A percentile compares a stretch with the other conserved stretches of the same genome.
These are phyloP conservation scores for Curvularia lunata DNA, from an alignment of 2,329 filamentous ascomycete genomes.

Conservation along the genomic window DNA sequence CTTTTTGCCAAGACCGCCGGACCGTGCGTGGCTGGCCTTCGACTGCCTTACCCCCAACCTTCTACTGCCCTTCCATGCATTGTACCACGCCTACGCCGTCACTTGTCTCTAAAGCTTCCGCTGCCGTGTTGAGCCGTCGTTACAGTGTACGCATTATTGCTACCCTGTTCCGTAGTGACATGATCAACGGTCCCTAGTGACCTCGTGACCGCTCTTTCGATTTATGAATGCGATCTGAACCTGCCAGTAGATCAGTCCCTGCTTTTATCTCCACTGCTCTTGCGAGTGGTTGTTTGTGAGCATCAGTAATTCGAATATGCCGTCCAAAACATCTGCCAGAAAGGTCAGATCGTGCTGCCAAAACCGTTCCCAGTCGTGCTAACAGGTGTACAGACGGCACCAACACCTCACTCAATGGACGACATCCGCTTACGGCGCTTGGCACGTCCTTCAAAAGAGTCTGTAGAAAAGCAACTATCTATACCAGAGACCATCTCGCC, in stretches of 20 bases:
- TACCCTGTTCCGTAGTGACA: constrained; percentile 8
- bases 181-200: constrained; percentile 11
- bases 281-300: constrained; percentile 5
- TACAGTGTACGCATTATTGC: constrained; percentile 7
- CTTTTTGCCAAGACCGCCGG: constrained; percentile 16
- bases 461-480: constrained; percentile 45
- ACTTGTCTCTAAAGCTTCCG: constrained; percentile 6
- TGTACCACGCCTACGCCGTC: constrained; percentile 25
- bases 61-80: constrained; percentile 40
- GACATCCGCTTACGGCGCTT: constrained; percentile 36
- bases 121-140: constrained; percentile 23
- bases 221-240: constrained; percentile 5
- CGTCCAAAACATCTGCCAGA: constrained; percentile 43
- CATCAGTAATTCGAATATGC: constrained; percentile 30
- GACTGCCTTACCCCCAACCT: constrained; percentile 20
- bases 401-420: constrained; percentile 35
- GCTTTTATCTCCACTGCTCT: constrained; percentile 4
- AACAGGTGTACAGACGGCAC: constrained; percentile 35
- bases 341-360: constrained; percentile 37
- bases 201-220: constrained; percentile 18
- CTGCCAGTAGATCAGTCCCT: constrained; percentile 3
- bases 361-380: constrained; percentile 17
- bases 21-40: constrained; percentile 22
- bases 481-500: constrained; percentile 48
- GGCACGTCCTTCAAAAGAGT: constrained; percentile 37